Evolutionary conservation across 768 basidiomycete genomes (phyloP).

Genomic region (Phylloporus sp.): DNA sequence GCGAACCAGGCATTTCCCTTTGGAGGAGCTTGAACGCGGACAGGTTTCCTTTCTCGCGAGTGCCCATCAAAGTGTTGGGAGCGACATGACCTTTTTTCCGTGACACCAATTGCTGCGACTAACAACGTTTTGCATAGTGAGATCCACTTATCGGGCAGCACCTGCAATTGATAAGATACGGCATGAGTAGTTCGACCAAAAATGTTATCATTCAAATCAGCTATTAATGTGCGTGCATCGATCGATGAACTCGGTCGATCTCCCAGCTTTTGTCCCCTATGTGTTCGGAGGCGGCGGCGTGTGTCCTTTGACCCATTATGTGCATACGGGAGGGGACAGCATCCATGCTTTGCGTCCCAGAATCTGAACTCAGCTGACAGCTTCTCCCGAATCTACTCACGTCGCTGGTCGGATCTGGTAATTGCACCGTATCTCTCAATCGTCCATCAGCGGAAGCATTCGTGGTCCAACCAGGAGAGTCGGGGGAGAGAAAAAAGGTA

Average conservation of each 20-base stretch:
- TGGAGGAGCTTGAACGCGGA: no score
- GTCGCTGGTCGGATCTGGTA: conserved; percentile 13
- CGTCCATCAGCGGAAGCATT: conserved; percentile 4
- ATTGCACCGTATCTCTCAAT: not conserved
- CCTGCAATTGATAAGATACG: not conserved
- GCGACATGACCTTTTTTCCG: no score
- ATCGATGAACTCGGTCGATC: conserved; percentile 1
- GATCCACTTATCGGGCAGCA: not conserved
- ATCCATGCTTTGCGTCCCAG: not conserved
- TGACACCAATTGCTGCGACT: not conserved
- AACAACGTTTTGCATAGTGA: not conserved
- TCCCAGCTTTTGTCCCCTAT: not conserved
- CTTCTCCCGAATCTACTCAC: not conserved
- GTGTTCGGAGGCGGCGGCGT: not conserved
- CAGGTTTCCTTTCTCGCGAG: not conserved
- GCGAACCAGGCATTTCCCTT: no score
- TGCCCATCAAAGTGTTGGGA: no score
- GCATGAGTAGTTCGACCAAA: not conserved
- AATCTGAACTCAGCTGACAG: conserved; percentile 2
- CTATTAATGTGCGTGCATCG: not conserved
- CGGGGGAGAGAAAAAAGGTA: not conserved
- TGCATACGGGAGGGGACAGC: no score
- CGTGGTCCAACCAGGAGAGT: not conserved
- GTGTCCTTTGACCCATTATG: no score
- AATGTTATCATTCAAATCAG: not conserved